Percentiles rank a stretch among this genome's conserved stretches.
Evolutionary conservation across 1,284 basidiomycete genomes (phyloP).

Genomic region (Ustilago hordei): DNA sequence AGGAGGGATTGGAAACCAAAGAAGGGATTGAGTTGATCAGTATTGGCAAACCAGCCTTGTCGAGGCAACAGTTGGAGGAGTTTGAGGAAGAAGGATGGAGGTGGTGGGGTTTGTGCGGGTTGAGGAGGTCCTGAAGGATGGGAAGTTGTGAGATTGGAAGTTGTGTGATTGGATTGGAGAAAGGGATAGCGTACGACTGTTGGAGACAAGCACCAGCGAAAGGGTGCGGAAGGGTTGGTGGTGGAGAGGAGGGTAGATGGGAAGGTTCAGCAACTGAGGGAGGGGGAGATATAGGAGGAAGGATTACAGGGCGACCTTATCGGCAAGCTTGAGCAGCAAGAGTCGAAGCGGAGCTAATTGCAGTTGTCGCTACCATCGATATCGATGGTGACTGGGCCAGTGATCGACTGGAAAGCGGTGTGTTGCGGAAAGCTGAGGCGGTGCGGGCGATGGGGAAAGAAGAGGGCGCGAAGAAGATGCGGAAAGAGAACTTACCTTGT

Average conservation of each 20-base stretch:
- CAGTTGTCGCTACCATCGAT: background rate
- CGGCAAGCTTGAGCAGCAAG: background rate
- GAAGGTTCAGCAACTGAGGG: conserved; percentile 28
- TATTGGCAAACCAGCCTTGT: conserved; percentile 38
- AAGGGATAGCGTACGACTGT: conserved; percentile 45
- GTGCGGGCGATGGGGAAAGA: background rate
- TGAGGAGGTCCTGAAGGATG: conserved; percentile 15
- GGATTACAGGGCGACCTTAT: background rate
- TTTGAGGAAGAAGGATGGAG: conserved; percentile 21
- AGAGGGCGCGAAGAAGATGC: background rate
- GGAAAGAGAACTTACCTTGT: conserved; percentile 2
- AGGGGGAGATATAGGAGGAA: background rate
- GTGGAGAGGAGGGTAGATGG: conserved; percentile 17
- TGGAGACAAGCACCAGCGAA: conserved; percentile 2
- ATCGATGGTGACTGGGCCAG: background rate
- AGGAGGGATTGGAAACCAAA: conserved; percentile 19
- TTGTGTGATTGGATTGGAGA: conserved; percentile 5
- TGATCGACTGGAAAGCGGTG: background rate
- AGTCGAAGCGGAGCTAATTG: background rate
- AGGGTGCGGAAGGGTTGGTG: background rate
- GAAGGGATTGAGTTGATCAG: conserved; percentile 39
- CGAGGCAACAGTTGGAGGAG: conserved; percentile 20
- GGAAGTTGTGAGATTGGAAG: conserved; percentile 7
- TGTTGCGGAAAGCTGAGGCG: background rate
- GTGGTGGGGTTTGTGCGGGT: conserved; percentile 1